Evolutionary conservation across 345 rosid species (phyloP).

Genomic region (Heritiera littoralis): DNA sequence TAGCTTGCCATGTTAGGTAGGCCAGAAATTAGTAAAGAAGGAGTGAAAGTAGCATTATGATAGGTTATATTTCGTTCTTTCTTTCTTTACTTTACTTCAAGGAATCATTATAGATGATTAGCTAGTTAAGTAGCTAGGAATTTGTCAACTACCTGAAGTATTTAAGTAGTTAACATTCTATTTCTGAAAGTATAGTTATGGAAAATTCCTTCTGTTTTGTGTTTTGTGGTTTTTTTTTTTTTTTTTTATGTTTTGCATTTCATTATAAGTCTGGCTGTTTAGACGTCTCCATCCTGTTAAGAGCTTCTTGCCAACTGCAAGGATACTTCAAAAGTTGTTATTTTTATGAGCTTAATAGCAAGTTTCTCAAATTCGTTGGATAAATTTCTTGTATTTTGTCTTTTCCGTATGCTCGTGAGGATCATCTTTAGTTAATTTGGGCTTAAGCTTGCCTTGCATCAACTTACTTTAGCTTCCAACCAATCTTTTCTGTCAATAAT

Average conservation of each 20-base stretch:
- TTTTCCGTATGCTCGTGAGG: background rate
- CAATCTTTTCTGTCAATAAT: background rate
- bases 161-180: constrained; percentile 9
- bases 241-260: background rate
- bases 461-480: background rate
- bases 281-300: background rate
- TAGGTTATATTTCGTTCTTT: background rate
- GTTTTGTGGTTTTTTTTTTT: no score
- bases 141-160: constrained; percentile 5
- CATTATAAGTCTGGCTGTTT: background rate
- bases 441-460: background rate
- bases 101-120: background rate
- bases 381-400: background rate
- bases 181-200: background rate
- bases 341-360: background rate
- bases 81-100: background rate
- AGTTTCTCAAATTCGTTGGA: background rate
- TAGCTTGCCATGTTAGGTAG: constrained; percentile 1
- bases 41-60: background rate
- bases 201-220: background rate
- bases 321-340: background rate
- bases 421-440: background rate
- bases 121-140: background rate
- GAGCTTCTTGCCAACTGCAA: background rate
- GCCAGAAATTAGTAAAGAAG: background rate